Base-by-base conservation (phyloP, 2,329 filamentous ascomycete species). In the Fusarium neocosmosporiellum region DNA sequence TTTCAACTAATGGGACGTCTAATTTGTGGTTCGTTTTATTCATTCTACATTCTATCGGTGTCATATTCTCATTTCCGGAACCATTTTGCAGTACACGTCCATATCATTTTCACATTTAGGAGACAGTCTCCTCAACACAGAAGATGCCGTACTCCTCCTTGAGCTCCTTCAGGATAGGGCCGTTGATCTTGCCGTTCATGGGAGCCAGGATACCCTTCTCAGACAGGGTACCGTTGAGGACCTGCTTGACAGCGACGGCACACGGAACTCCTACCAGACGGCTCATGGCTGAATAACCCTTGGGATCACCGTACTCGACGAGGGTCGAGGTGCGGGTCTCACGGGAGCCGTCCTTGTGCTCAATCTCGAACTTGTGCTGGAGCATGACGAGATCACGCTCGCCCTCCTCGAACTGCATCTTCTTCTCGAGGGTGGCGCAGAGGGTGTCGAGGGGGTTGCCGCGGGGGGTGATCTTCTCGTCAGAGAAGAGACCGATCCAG, bases 201-300 rank as follows among this genome's bases (percentile, higher is more conserved):
- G 94, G 94, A 29, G 94, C 94, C 68, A 97, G 83, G 59, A 96
- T 86, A 81, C 92, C 93, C 85, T 89, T 92, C 81, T 94, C 88
- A 54, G 85, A 88, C 70, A 95, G 90, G 4, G 90, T 93, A 20
- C 93, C 93, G 81, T 94, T 87, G 41, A 96, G 88, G 27, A 96
- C 92, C 85, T 92, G 89, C 87, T 94, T 88, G 70, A 95, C 93
- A 50, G 94, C 65, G 14, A 84, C 83, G 58, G 80, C 84, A 67
- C 83, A 85, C 7, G 93, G 93, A 6, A 95, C 87, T 79, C 94
- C 94, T 63, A 97, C 94, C 48, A 94, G 83, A 83, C 91, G 93
- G 53, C 93, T 94, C 94, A 98, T 97, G 75, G 93, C 90, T 5
- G 89, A 92, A 86, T 96, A 97, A 36, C 93, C 93, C 75, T 90